phyloP scores from a whole-genome alignment of 768 basidiomycete genomes.

The Trametes cubensis region DNA sequence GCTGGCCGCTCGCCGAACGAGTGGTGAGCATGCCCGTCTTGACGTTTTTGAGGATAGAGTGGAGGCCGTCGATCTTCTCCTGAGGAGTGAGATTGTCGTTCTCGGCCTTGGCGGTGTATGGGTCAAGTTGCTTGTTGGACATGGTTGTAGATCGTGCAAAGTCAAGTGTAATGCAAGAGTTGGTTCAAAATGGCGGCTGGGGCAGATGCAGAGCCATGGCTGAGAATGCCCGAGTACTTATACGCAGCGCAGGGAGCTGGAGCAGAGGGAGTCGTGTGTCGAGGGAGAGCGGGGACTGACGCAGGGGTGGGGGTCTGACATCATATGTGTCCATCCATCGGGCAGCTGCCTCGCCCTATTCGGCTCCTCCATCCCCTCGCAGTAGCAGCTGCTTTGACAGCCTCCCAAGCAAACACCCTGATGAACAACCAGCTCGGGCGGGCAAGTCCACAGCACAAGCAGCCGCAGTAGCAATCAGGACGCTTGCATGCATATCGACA shows the following conservation, averaged over 20 bases:
- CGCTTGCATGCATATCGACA: too few relatives aligned
- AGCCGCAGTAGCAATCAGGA: too few relatives aligned
- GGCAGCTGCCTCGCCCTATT: not conserved
- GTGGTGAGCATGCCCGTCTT: constrained; percentile 81
- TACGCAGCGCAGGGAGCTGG: constrained; percentile 2
- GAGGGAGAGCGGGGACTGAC: constrained; percentile 9
- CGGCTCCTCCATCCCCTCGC: not conserved
- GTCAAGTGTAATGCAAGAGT: not conserved
- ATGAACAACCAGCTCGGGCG: too few relatives aligned
- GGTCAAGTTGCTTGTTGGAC: constrained; percentile 59
- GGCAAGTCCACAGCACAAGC: too few relatives aligned
- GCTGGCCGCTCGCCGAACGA: constrained; percentile 60
- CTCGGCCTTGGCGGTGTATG: constrained; percentile 69
- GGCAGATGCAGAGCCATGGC: not conserved
- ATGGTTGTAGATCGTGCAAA: constrained; percentile 16
- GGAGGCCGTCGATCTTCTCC: constrained; percentile 74
- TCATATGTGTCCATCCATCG: constrained; percentile 13
- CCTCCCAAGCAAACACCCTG: too few relatives aligned
- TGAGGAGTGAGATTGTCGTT: constrained; percentile 56
- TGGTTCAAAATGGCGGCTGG: not conserved
- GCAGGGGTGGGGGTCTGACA: constrained; percentile 17
- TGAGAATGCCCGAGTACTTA: not conserved
- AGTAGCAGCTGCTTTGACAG: too few relatives aligned
- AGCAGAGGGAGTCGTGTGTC: not conserved
- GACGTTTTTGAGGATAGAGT: constrained; percentile 62